These are phyloP conservation scores for Alectoria sarmentosa DNA, from an alignment of 495 filamentous ascomycete genomes.

Conservation along the genomic window DNA sequence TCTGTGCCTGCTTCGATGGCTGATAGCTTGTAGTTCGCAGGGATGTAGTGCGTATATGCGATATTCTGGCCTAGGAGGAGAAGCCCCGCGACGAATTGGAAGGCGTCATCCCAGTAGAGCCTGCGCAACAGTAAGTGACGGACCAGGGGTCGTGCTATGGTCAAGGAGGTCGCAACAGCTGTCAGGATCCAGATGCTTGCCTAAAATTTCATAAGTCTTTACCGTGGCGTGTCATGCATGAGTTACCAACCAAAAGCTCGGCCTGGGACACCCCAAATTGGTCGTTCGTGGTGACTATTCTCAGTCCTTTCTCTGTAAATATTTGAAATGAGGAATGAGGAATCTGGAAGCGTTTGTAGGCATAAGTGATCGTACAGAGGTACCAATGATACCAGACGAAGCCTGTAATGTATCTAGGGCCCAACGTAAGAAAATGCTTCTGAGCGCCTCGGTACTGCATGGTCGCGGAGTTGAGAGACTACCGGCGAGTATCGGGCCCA, in stretches of 20 bases:
- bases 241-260: neutral
- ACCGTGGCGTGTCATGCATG: neutral
- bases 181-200: neutral
- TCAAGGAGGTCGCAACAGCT: neutral
- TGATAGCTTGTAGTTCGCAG: neutral
- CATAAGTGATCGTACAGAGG: too few species aligned
- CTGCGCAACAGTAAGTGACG: neutral
- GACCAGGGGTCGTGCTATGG: neutral
- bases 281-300: neutral
- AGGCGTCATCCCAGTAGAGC: neutral
- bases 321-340: too few species aligned
- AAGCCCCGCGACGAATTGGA: neutral
- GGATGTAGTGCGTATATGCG: neutral
- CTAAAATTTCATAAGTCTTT: neutral
- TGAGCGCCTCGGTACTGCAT: too few species aligned
- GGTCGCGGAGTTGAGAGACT: too few species aligned
- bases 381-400: too few species aligned
- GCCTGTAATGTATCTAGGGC: too few species aligned
- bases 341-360: too few species aligned
- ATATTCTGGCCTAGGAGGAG: neutral
- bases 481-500: too few species aligned
- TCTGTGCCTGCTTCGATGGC: neutral
- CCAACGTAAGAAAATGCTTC: too few species aligned
- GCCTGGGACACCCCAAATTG: neutral
- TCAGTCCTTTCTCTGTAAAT: neutral